These are phyloP conservation scores for Coniochaeta sp. DNA, from an alignment of 2,329 filamentous ascomycete species.

Conservation along the genomic window DNA sequence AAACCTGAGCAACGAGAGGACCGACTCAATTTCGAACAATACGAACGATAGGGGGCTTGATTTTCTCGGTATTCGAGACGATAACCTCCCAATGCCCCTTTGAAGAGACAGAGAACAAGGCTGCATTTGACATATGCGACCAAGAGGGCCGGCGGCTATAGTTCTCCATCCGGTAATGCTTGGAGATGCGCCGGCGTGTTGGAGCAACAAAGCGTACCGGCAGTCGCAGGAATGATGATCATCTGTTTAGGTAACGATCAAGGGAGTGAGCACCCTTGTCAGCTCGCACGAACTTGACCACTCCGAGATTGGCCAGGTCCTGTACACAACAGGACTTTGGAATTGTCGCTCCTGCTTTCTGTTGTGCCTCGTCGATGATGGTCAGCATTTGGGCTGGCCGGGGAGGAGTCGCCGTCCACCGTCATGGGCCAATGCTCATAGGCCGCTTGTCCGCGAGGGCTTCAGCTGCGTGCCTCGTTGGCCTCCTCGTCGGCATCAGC, in stretches of 20 bases:
- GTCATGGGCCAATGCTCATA: too few relatives aligned
- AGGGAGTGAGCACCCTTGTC: neutral
- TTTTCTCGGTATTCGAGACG: neutral
- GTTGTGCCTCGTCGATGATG: neutral
- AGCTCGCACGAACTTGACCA: neutral
- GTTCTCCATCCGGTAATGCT: neutral
- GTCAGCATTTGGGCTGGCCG: neutral
- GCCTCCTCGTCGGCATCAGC: too few relatives aligned
- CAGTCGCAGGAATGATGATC: neutral
- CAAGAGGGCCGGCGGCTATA: neutral
- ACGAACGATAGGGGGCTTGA: neutral
- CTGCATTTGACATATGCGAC: neutral
- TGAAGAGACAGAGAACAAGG: neutral
- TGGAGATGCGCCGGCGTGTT: neutral
- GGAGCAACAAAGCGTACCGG: neutral
- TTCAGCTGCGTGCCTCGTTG: neutral
- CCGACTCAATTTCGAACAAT: neutral
- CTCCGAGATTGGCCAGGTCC: neutral
- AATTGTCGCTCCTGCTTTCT: neutral
- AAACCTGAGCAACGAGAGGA: neutral
- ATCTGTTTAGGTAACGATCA: neutral
- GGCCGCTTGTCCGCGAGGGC: neutral
- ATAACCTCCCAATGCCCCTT: neutral
- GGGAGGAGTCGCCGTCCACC: neutral
- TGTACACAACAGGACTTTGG: neutral